phyloP scores from a whole-genome alignment of 2,329 filamentous ascomycete species.

The Ophiocordyceps camponoti-floridani region DNA sequence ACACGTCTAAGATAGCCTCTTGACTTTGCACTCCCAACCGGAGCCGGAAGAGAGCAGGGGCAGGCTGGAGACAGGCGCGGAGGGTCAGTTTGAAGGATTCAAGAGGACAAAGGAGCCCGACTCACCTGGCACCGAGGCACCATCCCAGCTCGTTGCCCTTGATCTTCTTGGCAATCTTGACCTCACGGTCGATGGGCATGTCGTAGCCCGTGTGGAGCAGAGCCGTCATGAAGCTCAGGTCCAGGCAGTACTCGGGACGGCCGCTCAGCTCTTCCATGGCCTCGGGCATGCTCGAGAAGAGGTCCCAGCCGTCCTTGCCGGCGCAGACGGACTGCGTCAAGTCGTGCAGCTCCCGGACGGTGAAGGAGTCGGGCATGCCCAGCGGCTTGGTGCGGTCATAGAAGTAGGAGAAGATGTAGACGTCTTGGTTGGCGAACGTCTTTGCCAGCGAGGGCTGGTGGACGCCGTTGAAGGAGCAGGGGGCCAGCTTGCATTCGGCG shows the following conservation, averaged over 20 bases:
- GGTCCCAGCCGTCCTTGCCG: slow-evolving; percentile 59
- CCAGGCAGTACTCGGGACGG: slow-evolving; percentile 80
- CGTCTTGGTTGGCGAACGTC: slow-evolving; percentile 79
- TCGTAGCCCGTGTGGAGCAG: slow-evolving; percentile 91
- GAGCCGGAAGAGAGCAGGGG: slow-evolving; percentile 66
- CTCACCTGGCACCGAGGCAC: slow-evolving; percentile 91
- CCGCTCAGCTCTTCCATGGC: slow-evolving; percentile 66
- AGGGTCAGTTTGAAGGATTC: slow-evolving; percentile 1
- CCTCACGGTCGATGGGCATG: slow-evolving; percentile 90
- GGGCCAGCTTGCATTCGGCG: slow-evolving; percentile 58
- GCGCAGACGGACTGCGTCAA: slow-evolving; percentile 72
- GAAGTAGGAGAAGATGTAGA: slow-evolving; percentile 97
- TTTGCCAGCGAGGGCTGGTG: slow-evolving; percentile 85
- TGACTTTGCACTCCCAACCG: slow-evolving; percentile 80
- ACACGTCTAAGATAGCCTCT: slow-evolving; percentile 42
- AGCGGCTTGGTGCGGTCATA: slow-evolving; percentile 86
- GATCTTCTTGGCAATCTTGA: slow-evolving; percentile 98
- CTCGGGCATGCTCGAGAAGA: slow-evolving; percentile 58
- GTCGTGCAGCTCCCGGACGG: slow-evolving; percentile 73
- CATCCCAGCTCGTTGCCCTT: slow-evolving; percentile 92
- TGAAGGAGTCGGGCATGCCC: slow-evolving; percentile 97
- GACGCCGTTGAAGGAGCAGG: slow-evolving; percentile 97
- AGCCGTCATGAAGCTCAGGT: slow-evolving; percentile 91
- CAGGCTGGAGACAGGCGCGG: slow-evolving; percentile 50
- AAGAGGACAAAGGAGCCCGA: slow-evolving; percentile 1